Percentiles rank a stretch among this genome's conserved stretches.
Conservation (phyloP, 1,139 yeast genomes). For the Pichia norvegensis region DNA sequence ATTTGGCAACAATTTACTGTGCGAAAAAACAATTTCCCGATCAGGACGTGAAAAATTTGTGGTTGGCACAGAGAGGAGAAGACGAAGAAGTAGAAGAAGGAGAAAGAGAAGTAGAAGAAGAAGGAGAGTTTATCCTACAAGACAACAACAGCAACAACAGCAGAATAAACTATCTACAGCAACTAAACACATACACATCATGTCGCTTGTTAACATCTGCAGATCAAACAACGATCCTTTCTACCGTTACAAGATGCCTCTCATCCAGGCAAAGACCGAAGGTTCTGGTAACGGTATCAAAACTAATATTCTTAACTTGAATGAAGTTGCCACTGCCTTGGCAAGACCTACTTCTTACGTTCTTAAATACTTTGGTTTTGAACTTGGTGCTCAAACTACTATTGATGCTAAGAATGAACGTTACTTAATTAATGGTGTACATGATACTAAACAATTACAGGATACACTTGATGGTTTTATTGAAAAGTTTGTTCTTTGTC, state of each 20-base stretch:
- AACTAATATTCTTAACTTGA: constrained; percentile 83
- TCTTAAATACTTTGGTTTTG: constrained; percentile 91
- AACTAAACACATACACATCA: constrained; percentile 21
- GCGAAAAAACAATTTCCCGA: neutral
- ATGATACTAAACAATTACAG: constrained; percentile 83
- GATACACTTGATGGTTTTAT: constrained; percentile 93
- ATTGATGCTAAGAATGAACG: constrained; percentile 76
- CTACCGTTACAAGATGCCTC: constrained; percentile 99
- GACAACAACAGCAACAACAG: neutral
- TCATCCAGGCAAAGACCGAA: constrained; percentile 92
- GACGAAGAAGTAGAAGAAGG: no score
- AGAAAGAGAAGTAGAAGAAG: no score
- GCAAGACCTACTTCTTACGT: constrained; percentile 89
- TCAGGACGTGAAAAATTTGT: neutral
- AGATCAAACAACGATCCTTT: constrained; percentile 98
- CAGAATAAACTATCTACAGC: neutral
- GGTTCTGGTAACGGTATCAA: constrained; percentile 99
- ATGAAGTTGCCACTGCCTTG: constrained; percentile 91
- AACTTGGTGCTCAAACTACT: constrained; percentile 93
- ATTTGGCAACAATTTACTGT: neutral
- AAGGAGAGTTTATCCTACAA: no score
- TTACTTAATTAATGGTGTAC: constrained; percentile 90
- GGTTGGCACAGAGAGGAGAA: neutral
- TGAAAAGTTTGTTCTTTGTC: constrained; percentile 86
- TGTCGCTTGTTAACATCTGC: constrained; percentile 89